Percentiles rank a stretch among this genome's conserved stretches.
Evolutionary conservation across 192 early-diverging fungal species (phyloP).

Genomic region (Coemansia sp.): DNA sequence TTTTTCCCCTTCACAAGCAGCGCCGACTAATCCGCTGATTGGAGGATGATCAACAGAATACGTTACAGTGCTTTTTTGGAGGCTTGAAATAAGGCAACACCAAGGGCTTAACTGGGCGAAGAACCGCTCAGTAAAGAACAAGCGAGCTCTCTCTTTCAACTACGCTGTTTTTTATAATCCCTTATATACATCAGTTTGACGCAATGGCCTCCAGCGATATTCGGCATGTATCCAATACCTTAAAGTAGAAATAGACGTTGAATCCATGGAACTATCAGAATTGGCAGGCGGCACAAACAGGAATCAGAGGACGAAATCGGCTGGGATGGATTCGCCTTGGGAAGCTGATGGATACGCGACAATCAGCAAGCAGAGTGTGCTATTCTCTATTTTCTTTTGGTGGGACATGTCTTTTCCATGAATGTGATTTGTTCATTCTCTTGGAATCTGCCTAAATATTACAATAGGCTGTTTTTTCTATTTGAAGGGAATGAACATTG

Average conservation of each 20-base stretch:
- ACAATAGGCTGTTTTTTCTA: not conserved
- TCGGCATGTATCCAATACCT: constrained; percentile 45
- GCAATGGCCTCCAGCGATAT: constrained; percentile 40
- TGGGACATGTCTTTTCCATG: not conserved
- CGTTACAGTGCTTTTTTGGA: too few species aligned
- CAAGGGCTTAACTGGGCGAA: not conserved
- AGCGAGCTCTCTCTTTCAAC: constrained; percentile 6
- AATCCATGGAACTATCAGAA: not conserved
- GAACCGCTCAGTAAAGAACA: not conserved
- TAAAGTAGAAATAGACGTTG: not conserved
- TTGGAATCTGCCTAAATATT: not conserved
- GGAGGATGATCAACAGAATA: too few species aligned
- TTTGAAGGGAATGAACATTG: not conserved
- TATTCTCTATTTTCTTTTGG: not conserved
- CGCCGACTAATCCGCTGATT: too few species aligned
- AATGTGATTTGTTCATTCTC: not conserved
- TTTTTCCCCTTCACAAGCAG: too few species aligned
- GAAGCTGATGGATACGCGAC: constrained; percentile 25
- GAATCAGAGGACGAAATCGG: not conserved
- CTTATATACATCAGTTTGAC: constrained; percentile 37
- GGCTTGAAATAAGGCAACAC: too few species aligned
- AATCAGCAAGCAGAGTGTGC: constrained; percentile 3
- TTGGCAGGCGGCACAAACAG: not conserved
- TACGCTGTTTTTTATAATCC: constrained; percentile 26
- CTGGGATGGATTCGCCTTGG: constrained; percentile 25